Base-by-base conservation (phyloP, 352 stramenopile genomes). In the Phytopythium delawarense region DNA sequence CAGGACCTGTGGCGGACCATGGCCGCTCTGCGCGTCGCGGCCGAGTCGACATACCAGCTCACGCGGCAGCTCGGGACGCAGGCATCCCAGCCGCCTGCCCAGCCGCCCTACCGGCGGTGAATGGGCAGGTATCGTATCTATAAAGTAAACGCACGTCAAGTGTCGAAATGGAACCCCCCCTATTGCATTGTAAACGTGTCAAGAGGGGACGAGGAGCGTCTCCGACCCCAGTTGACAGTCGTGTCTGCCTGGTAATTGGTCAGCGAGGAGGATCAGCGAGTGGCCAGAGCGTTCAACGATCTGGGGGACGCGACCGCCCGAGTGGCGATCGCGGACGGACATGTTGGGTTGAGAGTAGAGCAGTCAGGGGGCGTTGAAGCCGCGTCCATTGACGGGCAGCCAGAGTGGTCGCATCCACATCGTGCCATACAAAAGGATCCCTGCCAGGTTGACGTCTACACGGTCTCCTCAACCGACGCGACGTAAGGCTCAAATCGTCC, bases 41-140 rank as follows among this genome's bases (percentile, higher is more conserved):
- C 78, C 0, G 78, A 88, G 60, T 78, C 75, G 2, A 77, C 79
- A n/a, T 88, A 86, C 56, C 72, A 83, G 60, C 67, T 84, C 46
- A 81, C 79, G 21, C 81, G 78, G 51, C 72, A 79, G 52, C 13
- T 58, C 32, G 52, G 18, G 20, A 12, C 16, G 2, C 46, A 52
- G 21, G 5, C 46, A 2, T 28, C 45, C 40, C 40, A 48, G 20
- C 42, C 16, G 5, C 42, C 2, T 2, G 2, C 40, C 3, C 40
- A 46, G 40, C 18, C 40, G 40, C 40, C 40, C 40, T 25, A 48
- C 5, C 20, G 42, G 15, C 42, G 20, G 42, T 48, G 15, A 46
- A 21, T 21, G 40, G 8, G n/a, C 25, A 28, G 25, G 1, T 2
- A 28, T 28, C 25, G 25, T 48, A 48, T 25, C 18, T 48, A 48